Conservation (phyloP, 768 basidiomycete genomes). For the Megacollybia marginata region DNA sequence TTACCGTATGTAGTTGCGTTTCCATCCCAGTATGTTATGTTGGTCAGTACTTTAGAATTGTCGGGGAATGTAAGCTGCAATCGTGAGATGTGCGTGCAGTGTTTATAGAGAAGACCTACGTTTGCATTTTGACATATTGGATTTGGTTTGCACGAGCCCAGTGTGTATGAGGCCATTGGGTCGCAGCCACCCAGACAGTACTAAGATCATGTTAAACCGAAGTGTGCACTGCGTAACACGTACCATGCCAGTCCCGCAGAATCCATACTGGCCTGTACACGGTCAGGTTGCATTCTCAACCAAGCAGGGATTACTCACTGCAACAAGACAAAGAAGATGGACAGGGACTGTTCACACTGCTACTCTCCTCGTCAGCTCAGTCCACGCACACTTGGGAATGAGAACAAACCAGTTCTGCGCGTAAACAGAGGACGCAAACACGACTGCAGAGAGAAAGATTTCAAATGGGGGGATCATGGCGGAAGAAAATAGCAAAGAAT, state of each 20-base stretch:
- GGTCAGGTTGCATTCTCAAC: slow-evolving; percentile 38
- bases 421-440: too few species aligned
- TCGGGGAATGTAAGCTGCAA: slow-evolving; percentile 64
- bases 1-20: slow-evolving; percentile 64
- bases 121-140: slow-evolving; percentile 63
- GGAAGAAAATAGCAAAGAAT: too few species aligned
- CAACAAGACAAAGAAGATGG: slow-evolving; percentile 41
- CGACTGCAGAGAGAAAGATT: too few species aligned
- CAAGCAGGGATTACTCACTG: slow-evolving; percentile 30
- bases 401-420: too few species aligned
- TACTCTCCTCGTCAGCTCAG: too few species aligned
- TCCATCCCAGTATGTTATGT: slow-evolving; percentile 65
- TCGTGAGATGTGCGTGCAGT: too few species aligned
- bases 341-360: slow-evolving; percentile 38
- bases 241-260: not conserved
- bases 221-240: not conserved
- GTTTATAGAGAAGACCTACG: slow-evolving; percentile 27
- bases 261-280: slow-evolving; percentile 27
- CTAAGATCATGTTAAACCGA: slow-evolving; percentile 21
- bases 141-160: slow-evolving; percentile 61
- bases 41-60: slow-evolving; percentile 58
- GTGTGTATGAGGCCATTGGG: slow-evolving; percentile 56
- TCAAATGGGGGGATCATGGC: too few species aligned
- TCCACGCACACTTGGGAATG: too few species aligned
- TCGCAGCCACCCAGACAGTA: slow-evolving; percentile 84